Base-by-base conservation (phyloP, 2,329 filamentous ascomycete species). In the Sarocladiaceae sp. region DNA sequence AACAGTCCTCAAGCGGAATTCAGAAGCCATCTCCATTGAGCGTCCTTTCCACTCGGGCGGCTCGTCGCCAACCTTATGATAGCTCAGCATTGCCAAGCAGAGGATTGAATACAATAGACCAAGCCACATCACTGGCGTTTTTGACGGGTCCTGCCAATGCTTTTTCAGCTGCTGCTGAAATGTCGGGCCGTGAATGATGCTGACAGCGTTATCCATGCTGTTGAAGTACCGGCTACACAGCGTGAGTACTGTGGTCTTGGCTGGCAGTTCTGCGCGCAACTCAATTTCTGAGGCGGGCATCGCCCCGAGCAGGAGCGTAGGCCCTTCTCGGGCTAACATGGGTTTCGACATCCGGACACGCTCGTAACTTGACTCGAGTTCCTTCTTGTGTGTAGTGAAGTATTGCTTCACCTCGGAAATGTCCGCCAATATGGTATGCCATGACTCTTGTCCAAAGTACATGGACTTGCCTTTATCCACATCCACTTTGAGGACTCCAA, bases 381-480 rank as follows among this genome's bases (percentile, higher is more conserved):
- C 89, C 58, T 93, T 90, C 62, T 93, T 94, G 65, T 96, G 88
- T 27, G 76, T 80, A 15, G 69, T 67, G 56, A 95, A 97, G 66
- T 93, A 96, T 53, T 84, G 90, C 59, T 91, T 95, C 20, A 98
- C 91, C 67, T 98, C 93, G 9, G 87, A 74, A 51, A 98, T 93
- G 62, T 90, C 86, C 53, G 80, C 74, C 45, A 94, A 67, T 44
- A 94, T 79, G 31, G 83, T 80, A 54, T 86, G 83, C 88, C 88
- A 94, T 62, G 93, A 85, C 45, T 86, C 83, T 51, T 88, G 83
- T 45, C 87, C 88, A 49, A 91, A 70, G 59, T 93, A 94, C 66
- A 87, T 79, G 19, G 84, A 83, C 61, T 88, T 88, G 45, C 80
- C 82, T 55, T 85, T 85, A 57, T 85, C 85, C 18, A 73, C 64